Evolutionary conservation across 2,329 filamentous ascomycete genomes (phyloP).

Genomic region (Aspergillus felis): DNA sequence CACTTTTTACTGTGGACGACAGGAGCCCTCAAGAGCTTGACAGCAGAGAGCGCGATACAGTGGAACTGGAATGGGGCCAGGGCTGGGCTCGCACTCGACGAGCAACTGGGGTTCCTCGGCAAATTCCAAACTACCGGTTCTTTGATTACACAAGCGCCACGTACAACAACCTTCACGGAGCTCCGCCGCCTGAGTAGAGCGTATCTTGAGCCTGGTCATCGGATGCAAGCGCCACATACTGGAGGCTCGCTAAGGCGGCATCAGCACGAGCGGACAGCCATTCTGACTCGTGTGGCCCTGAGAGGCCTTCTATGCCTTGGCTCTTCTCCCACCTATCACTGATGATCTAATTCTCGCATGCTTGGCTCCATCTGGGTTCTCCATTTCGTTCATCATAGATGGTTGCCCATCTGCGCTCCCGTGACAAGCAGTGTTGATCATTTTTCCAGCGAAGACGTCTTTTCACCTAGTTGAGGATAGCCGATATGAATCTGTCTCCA

Average conservation of each 20-base stretch:
- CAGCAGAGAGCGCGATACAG: neutral
- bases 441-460: neutral
- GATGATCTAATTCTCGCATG: neutral
- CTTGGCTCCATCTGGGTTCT: neutral
- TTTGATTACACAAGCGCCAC: neutral
- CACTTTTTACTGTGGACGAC: neutral
- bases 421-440: neutral
- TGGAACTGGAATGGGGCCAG: too few species aligned
- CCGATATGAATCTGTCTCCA: conserved; percentile 33
- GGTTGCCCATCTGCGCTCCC: neutral
- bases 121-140: too few species aligned
- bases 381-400: neutral
- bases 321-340: neutral
- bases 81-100: too few species aligned
- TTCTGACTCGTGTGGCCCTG: neutral
- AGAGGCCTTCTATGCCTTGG: neutral
- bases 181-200: neutral
- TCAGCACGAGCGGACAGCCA: neutral
- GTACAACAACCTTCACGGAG: neutral
- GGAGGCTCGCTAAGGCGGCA: neutral
- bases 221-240: neutral
- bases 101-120: too few species aligned
- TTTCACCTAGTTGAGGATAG: conserved; percentile 4
- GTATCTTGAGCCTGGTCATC: neutral
- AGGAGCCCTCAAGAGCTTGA: neutral